Conservation (phyloP, 768 basidiomycete species). For the Coprinellus micaceus region DNA sequence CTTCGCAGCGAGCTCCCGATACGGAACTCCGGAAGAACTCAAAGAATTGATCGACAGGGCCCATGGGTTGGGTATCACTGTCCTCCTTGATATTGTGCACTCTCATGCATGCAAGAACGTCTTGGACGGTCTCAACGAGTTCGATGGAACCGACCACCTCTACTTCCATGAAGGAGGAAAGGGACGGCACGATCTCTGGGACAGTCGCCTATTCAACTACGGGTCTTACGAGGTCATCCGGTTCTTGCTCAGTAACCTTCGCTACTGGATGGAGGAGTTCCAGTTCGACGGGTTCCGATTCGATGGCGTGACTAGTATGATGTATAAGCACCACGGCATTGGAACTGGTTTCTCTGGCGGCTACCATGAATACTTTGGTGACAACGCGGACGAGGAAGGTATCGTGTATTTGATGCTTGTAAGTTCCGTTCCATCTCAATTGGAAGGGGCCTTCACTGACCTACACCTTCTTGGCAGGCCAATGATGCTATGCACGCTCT, state of each 20-base stretch:
- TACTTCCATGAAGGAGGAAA: slow-evolving; percentile 95
- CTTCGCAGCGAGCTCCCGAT: slow-evolving; percentile 96
- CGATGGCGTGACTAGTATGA: slow-evolving; percentile 99
- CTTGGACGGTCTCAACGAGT: slow-evolving; percentile 90
- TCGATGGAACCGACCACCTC: slow-evolving; percentile 94
- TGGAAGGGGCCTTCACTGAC: no score
- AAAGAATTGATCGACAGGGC: slow-evolving; percentile 95
- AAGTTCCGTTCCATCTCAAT: slow-evolving; percentile 31
- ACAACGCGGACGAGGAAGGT: slow-evolving; percentile 77
- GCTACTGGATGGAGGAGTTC: slow-evolving; percentile 95
- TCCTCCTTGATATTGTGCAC: slow-evolving; percentile 95
- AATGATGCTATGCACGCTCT: slow-evolving; percentile 85
- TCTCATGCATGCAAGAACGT: slow-evolving; percentile 99
- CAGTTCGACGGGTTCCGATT: slow-evolving; percentile 97
- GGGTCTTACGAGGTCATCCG: slow-evolving; percentile 90
- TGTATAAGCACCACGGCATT: slow-evolving; percentile 98
- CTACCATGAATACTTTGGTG: slow-evolving; percentile 97
- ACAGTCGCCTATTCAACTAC: slow-evolving; percentile 97
- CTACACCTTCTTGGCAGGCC: slow-evolving; percentile 53
- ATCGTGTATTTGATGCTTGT: slow-evolving; percentile 98
- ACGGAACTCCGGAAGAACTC: slow-evolving; percentile 91
- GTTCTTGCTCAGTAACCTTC: slow-evolving; percentile 91
- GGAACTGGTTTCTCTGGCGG: slow-evolving; percentile 97
- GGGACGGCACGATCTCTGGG: slow-evolving; percentile 96
- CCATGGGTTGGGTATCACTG: slow-evolving; percentile 87